phyloP scores from a whole-genome alignment of 2,329 filamentous ascomycete species.

The Beauveria asiatica region DNA sequence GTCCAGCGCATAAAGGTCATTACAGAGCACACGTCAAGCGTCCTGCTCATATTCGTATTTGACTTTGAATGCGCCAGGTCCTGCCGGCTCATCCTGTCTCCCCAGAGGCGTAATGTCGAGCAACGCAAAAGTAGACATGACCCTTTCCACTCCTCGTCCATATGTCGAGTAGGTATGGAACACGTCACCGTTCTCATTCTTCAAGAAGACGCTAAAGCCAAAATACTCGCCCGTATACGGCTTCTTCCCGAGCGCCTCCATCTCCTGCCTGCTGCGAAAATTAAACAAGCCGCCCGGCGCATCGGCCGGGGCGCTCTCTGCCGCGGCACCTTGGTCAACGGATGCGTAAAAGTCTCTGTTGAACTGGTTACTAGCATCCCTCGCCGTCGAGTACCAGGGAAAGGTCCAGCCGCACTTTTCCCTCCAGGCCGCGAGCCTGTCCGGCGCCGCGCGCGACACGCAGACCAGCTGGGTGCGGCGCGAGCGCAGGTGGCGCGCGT shows the following conservation, averaged over 20 bases:
- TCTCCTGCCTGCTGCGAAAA: conserved; percentile 19
- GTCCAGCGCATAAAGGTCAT: no score
- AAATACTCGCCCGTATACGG: conserved; percentile 25
- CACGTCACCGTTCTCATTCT: conserved; percentile 18
- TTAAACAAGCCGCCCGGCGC: conserved; percentile 19
- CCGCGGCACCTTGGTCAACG: conserved; percentile 16
- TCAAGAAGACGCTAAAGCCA: conserved; percentile 29
- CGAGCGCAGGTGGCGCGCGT: conserved; percentile 27
- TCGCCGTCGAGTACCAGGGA: conserved; percentile 29
- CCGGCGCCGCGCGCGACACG: conserved; percentile 30
- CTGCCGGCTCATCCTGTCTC: conserved; percentile 19
- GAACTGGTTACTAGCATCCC: conserved; percentile 23
- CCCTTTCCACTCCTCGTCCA: conserved; percentile 23
- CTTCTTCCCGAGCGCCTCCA: conserved; percentile 19
- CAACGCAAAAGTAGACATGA: conserved; percentile 23
- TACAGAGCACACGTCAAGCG: not conserved
- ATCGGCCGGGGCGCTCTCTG: conserved; percentile 12
- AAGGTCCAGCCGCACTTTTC: conserved; percentile 31
- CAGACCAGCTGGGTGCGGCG: conserved; percentile 30
- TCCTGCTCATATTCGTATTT: conserved; percentile 18
- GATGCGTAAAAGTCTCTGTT: conserved; percentile 33
- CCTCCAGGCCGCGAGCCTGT: conserved; percentile 28
- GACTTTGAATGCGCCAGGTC: conserved; percentile 21
- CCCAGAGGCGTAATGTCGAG: conserved; percentile 28
- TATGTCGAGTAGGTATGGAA: conserved; percentile 31